Percentiles rank a stretch among this genome's conserved stretches.
phyloP scores from a whole-genome alignment of 1,284 basidiomycete genomes.

The Moesziomyces antarcticus region DNA sequence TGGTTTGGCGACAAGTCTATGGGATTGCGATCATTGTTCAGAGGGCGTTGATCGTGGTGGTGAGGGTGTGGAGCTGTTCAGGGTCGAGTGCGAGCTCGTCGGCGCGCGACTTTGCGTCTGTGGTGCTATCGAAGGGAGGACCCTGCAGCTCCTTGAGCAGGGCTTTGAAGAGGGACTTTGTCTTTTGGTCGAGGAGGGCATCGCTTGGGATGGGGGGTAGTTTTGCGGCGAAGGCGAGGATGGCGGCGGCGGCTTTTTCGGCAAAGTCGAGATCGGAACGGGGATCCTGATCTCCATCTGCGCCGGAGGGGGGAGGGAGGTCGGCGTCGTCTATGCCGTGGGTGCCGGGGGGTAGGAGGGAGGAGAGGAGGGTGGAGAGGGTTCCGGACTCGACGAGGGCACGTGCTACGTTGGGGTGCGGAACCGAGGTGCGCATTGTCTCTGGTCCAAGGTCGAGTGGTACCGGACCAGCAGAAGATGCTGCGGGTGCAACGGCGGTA shows the following conservation, averaged over 20 bases:
- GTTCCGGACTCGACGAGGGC: slow-evolving; percentile 61
- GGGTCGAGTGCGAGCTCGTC: slow-evolving; percentile 21
- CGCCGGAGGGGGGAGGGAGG: slow-evolving; percentile 71
- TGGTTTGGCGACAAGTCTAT: too few relatives aligned
- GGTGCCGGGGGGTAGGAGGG: slow-evolving; percentile 38
- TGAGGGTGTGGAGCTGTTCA: slow-evolving; percentile 6
- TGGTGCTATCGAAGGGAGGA: slow-evolving; percentile 3
- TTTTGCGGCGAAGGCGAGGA: slow-evolving; percentile 62
- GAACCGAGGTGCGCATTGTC: slow-evolving; percentile 40
- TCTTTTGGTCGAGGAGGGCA: background rate
- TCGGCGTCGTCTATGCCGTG: slow-evolving; percentile 25
- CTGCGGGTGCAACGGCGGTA: slow-evolving; percentile 18
- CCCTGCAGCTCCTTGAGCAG: slow-evolving; percentile 17
- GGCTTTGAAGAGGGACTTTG: slow-evolving; percentile 3
- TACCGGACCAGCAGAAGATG: slow-evolving; percentile 18
- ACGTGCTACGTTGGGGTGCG: slow-evolving; percentile 56
- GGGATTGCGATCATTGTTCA: background rate
- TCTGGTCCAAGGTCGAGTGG: slow-evolving; percentile 65
- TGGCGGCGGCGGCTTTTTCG: slow-evolving; percentile 79
- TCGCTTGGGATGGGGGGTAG: background rate
- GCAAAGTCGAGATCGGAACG: slow-evolving; percentile 80
- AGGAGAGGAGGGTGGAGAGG: slow-evolving; percentile 58
- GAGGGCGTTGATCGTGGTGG: slow-evolving; percentile 7
- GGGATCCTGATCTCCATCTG: slow-evolving; percentile 74
- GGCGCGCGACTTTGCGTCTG: slow-evolving; percentile 8